phyloP scores from a whole-genome alignment of 192 early-diverging fungal species.

The Funneliformis geosporum region DNA sequence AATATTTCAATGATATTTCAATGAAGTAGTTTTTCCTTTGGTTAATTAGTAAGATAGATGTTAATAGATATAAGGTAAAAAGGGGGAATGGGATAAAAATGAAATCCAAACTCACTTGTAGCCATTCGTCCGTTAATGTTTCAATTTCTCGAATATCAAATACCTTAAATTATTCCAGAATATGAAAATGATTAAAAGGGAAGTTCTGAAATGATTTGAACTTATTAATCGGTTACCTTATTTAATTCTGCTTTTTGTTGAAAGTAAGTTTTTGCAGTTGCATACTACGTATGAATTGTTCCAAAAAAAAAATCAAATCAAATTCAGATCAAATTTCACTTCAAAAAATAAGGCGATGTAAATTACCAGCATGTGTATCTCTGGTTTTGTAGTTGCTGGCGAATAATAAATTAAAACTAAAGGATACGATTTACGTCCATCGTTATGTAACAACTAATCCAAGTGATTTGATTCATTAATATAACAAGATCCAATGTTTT shows the following conservation, averaged over 20 bases:
- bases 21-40: background rate
- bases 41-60: background rate
- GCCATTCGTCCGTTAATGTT: conserved; percentile 66
- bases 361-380: conserved; percentile 47
- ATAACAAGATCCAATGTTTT: background rate
- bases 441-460: conserved; percentile 52
- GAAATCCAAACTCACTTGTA: conserved; percentile 37
- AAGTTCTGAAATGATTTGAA: background rate
- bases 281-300: conserved; percentile 45
- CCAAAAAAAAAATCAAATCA: conserved; percentile 6
- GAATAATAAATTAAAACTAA: conserved; percentile 72
- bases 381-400: conserved; percentile 48
- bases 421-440: conserved; percentile 74
- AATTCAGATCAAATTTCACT: conserved; percentile 8
- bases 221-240: conserved; percentile 49
- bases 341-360: background rate
- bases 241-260: conserved; percentile 60
- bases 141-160: conserved; percentile 74
- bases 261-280: conserved; percentile 65
- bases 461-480: background rate
- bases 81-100: background rate
- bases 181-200: background rate
- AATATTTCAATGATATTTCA: background rate
- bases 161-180: conserved; percentile 41
- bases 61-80: background rate